Evolutionary conservation across 495 filamentous ascomycete species (phyloP).

Genomic region (Aspergillus mulundensis): DNA sequence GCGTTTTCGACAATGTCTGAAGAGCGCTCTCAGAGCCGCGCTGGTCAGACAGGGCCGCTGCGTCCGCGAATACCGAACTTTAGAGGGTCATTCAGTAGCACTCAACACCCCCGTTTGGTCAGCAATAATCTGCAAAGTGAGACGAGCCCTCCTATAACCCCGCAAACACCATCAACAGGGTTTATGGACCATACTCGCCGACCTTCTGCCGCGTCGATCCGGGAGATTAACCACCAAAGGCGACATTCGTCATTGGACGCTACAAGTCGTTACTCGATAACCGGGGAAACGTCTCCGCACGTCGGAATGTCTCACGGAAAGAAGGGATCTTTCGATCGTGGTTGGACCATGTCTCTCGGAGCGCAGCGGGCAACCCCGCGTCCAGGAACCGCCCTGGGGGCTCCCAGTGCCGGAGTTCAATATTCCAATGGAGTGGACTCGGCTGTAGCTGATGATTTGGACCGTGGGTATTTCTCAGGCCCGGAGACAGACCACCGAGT

Average conservation of each 20-base stretch:
- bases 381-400: conserved; percentile 35
- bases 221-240: conserved; percentile 79
- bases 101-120: conserved; percentile 32
- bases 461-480: conserved; percentile 92
- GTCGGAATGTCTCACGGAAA: conserved; percentile 57
- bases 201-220: conserved; percentile 79
- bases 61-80: conserved; percentile 60
- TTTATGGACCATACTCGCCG: conserved; percentile 54
- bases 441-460: conserved; percentile 54
- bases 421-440: conserved; percentile 27
- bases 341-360: conserved; percentile 74
- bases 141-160: conserved; percentile 30
- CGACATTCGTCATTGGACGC: conserved; percentile 81
- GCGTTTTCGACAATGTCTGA: conserved; percentile 32
- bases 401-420: conserved; percentile 19
- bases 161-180: conserved; percentile 24
- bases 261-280: conserved; percentile 39
- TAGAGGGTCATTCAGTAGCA: conserved; percentile 26
- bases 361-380: conserved; percentile 25
- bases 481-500: conserved; percentile 72
- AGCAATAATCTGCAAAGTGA: conserved; percentile 26
- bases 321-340: conserved; percentile 81
- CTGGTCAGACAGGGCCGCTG: conserved; percentile 40
- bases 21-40: conserved; percentile 37
- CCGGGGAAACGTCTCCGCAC: conserved; percentile 23